Percentiles rank a stretch among this genome's conserved stretches.
These are phyloP conservation scores for Phialemoniopsis sp. DNA, from an alignment of 2,329 filamentous ascomycete species.

Conservation along the genomic window DNA sequence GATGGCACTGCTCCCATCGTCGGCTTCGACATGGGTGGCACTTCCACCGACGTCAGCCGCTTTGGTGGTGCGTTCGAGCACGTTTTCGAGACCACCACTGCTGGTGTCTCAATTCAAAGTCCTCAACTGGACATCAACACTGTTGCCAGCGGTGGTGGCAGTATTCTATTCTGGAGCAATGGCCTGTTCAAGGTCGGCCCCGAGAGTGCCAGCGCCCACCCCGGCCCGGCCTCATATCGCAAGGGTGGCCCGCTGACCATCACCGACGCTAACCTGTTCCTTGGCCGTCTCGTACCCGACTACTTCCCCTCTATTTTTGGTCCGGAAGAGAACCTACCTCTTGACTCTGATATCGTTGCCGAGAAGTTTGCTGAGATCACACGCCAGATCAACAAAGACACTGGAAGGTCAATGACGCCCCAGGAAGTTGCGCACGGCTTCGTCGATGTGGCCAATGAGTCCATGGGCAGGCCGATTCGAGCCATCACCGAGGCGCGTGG, in stretches of 20 bases:
- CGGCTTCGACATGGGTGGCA: conserved; percentile 63
- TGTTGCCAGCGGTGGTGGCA: conserved; percentile 43
- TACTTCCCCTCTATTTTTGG: conserved; percentile 75
- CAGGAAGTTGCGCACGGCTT: conserved; percentile 70
- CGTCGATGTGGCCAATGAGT: conserved; percentile 66
- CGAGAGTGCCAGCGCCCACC: conserved; percentile 63
- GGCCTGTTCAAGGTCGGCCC: conserved; percentile 63
- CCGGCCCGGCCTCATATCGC: conserved; percentile 67
- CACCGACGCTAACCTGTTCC: conserved; percentile 65
- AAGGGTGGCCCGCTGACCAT: conserved; percentile 67
- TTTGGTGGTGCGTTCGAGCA: conserved; percentile 59
- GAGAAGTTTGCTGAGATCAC: conserved; percentile 61
- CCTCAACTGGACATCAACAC: conserved; percentile 66
- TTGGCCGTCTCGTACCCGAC: conserved; percentile 60
- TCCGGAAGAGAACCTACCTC: conserved; percentile 61
- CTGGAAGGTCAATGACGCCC: conserved; percentile 49
- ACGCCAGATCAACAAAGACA: conserved; percentile 58
- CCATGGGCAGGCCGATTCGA: conserved; percentile 67
- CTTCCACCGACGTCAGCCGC: conserved; percentile 8
- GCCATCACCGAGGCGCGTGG: conserved; percentile 68
- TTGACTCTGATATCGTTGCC: conserved; percentile 59
- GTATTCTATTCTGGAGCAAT: conserved; percentile 55
- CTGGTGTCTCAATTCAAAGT: conserved; percentile 62
- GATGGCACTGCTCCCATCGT: conserved; percentile 66
- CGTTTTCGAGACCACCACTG: conserved; percentile 65